Evolutionary conservation across 306 rosid species (phyloP), one percentile per base, ranked within the genome.

Genomic region (Ammopiptanthus mongolicus): DNA sequence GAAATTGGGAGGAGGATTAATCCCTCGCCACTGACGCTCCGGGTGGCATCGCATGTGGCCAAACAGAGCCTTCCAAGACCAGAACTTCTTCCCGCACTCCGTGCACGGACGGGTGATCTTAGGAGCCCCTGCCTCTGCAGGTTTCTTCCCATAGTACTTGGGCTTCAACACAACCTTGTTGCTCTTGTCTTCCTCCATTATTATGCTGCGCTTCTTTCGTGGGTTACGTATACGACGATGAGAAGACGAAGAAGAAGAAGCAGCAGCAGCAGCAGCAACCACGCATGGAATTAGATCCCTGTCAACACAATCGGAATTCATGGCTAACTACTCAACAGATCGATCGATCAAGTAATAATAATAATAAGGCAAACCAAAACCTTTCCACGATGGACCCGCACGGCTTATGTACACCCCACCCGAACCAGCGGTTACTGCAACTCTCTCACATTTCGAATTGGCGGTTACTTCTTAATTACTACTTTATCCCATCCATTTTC

Each of bases 21-120:
- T 93, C 0, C 98, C 98, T 0, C 97, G 86, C 98, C 98, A 93
- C 15, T 81, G 80, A 1, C 98, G 96, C 46, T 94, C 98, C 0
- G 98, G 98, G 77, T 90, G 98, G 53, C 96, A 94, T 6, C 97
- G 82, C 98, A 94, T 94, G 86, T 94, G 98, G 0, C 98, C 98
- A 31, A 82, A 88, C 6, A 88, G 86, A 3, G 98, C 98, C 78
- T 94, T 94, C 86, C 85, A 81, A 0, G 98, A 90, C 89, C 90
- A 90, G 82, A 94, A 94, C 53, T 58, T 83, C 85, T 83, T 88
- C 0, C 95, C 95, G n/a, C 98, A 94, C 70, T 91, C 97, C 6
- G 70, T 84, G 67, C 98, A 94, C 0, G 88, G 87, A 14, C 60
- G 71, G 0, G 89, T 83, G 23, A 81, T 83, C 78, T 77, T 78